Evolutionary conservation across 768 basidiomycete genomes (phyloP).

Genomic region (Boletus tomentosulus): DNA sequence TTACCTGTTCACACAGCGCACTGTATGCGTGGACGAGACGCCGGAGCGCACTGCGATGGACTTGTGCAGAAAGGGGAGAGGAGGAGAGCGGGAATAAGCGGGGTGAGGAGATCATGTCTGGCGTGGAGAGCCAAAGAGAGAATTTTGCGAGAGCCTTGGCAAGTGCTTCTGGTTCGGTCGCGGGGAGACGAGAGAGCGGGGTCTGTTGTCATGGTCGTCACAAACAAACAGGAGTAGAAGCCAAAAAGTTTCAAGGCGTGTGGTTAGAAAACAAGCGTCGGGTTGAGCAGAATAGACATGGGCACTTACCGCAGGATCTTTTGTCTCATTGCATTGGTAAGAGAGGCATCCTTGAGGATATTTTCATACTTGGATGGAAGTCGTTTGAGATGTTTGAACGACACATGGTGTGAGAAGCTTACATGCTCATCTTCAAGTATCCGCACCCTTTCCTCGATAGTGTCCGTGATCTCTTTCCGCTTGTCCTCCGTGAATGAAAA

Average conservation of each 20-base stretch:
- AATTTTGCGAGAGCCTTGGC: constrained; percentile 63
- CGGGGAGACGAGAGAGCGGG: constrained; percentile 68
- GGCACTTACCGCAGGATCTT: constrained; percentile 17
- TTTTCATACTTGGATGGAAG: constrained; percentile 5
- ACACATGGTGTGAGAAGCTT: constrained; percentile 27
- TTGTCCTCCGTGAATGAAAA: constrained; percentile 67
- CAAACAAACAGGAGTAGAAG: no score
- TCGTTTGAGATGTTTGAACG: background rate
- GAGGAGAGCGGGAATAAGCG: constrained; percentile 72
- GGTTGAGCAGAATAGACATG: background rate
- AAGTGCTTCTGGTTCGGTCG: constrained; percentile 60
- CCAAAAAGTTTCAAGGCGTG: background rate
- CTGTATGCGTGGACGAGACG: constrained; percentile 69
- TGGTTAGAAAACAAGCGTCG: background rate
- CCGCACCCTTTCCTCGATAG: constrained; percentile 60
- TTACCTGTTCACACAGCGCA: constrained; percentile 70
- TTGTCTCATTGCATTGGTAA: constrained; percentile 26
- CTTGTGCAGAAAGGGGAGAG: constrained; percentile 56
- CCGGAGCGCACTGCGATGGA: constrained; percentile 74
- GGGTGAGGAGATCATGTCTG: constrained; percentile 76
- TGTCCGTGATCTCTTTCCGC: constrained; percentile 49
- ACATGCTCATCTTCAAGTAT: constrained; percentile 82
- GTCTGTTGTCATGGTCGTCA: constrained; percentile 36
- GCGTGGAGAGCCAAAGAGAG: constrained; percentile 78
- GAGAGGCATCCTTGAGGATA: constrained; percentile 28